Conservation (phyloP, 2,329 filamentous ascomycete species). For the Trichophyton schoenleinii region DNA sequence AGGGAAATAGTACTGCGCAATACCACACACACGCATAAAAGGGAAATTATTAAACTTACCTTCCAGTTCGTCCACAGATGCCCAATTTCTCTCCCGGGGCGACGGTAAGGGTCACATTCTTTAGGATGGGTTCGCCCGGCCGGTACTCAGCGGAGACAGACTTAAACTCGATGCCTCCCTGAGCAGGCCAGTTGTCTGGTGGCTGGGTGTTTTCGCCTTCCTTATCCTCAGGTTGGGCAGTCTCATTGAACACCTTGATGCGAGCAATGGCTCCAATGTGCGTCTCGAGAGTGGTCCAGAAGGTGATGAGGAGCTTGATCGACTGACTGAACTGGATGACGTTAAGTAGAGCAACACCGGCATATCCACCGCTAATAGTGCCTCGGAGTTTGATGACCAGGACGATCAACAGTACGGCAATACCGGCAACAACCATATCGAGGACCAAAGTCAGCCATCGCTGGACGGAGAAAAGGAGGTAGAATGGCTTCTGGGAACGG, state of each 20-base stretch:
- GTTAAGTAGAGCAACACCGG: slow-evolving; percentile 43
- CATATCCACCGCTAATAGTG: slow-evolving; percentile 36
- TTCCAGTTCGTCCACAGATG: slow-evolving; percentile 25
- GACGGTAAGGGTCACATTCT: slow-evolving; percentile 19
- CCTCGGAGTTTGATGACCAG: slow-evolving; percentile 36
- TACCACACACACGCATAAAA: not conserved
- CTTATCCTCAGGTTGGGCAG: slow-evolving; percentile 28
- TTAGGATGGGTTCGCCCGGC: slow-evolving; percentile 16
- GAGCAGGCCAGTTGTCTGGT: slow-evolving; percentile 25
- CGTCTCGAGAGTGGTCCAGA: slow-evolving; percentile 45
- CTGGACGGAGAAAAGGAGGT: slow-evolving; percentile 46
- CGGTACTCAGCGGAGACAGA: slow-evolving; percentile 27
- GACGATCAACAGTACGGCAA: slow-evolving; percentile 39
- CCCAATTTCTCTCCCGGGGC: slow-evolving; percentile 22
- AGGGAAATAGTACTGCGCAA: not conserved
- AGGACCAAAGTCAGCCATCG: slow-evolving; percentile 42
- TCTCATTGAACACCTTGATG: slow-evolving; percentile 38
- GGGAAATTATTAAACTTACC: slow-evolving; percentile 11
- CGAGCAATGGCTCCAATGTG: slow-evolving; percentile 44
- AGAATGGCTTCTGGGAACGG: slow-evolving; percentile 44
- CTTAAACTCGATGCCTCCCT: slow-evolving; percentile 28
- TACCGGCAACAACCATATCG: slow-evolving; percentile 37
- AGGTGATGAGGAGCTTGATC: slow-evolving; percentile 36
- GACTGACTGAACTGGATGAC: slow-evolving; percentile 42
- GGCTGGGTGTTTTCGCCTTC: slow-evolving; percentile 24